phyloP scores from a whole-genome alignment of 2,329 filamentous ascomycete genomes.

The Bipolaris victoriae region DNA sequence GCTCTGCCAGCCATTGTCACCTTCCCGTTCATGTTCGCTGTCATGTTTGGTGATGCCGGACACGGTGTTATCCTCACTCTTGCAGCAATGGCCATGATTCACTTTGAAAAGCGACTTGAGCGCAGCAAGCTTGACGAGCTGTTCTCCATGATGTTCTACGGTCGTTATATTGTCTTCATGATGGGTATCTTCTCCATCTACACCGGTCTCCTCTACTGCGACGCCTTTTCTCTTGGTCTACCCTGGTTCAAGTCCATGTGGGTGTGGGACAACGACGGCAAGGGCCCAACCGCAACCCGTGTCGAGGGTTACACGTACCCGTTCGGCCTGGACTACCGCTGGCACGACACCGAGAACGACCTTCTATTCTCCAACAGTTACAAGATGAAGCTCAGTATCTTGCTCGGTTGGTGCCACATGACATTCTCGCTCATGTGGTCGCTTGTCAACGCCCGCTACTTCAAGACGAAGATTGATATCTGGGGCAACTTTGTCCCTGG shows the following conservation, averaged over 20 bases:
- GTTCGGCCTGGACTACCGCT: constrained; percentile 93
- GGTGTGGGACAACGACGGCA: constrained; percentile 76
- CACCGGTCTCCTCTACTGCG: constrained; percentile 97
- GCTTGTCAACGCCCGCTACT: constrained; percentile 91
- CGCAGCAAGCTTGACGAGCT: constrained; percentile 94
- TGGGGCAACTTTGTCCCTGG: constrained; percentile 97
- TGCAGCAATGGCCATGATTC: constrained; percentile 89
- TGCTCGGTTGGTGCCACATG: constrained; percentile 98
- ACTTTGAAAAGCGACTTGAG: constrained; percentile 84
- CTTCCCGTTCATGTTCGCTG: constrained; percentile 98
- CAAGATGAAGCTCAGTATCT: constrained; percentile 99
- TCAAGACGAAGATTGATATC: constrained; percentile 93
- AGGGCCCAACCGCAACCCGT: constrained; percentile 67
- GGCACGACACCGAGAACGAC: constrained; percentile 95
- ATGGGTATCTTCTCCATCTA: constrained; percentile 98
- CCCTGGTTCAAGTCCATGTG: constrained; percentile 89
- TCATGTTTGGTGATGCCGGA: constrained; percentile 99
- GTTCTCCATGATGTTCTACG: constrained; percentile 98
- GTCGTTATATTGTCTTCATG: constrained; percentile 96
- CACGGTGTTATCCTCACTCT: constrained; percentile 89
- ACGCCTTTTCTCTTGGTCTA: constrained; percentile 92
- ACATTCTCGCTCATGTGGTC: constrained; percentile 95
- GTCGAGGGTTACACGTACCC: constrained; percentile 84
- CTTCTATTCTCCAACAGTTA: constrained; percentile 96
- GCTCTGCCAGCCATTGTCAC: constrained; percentile 94